Base-by-base conservation (phyloP, 495 filamentous ascomycete genomes). In the Neurospora discreta region DNA sequence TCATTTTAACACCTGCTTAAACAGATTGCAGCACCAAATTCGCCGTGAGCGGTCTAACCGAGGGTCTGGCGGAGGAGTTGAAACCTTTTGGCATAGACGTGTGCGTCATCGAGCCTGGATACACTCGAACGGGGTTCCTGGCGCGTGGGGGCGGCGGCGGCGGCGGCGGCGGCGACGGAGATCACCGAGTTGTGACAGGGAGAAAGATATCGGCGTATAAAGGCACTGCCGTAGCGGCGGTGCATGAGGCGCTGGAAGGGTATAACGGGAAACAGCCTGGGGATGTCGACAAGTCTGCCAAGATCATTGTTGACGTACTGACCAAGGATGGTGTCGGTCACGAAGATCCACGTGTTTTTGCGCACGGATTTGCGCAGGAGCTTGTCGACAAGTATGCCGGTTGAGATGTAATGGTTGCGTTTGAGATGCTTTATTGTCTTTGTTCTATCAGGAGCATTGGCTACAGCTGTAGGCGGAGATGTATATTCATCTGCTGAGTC, bases 261-360 rank as follows among this genome's bases (percentile, higher is more conserved):
- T 73, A 77, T 43, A 71, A 81, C 71, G 75, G 79, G 43, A 75
- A 78, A 7, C 83, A 87, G 77, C 78, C 74, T 0, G 84, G 85
- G 15, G 82, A 87, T 71, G 82, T 84, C 20, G 74, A 69, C 1
- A 86, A 85, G 78, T 82, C 79, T 40, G 84, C 81, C 1, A 73
- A 71, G 60, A 77, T 81, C 39, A 83, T 86, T 41, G 81, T 86
- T 13, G 84, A 86, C 44, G 82, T 83, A 52, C 65, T 86, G 68
- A 82, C 80, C 3, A 75, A 75, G 39, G 75, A 76, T n/a, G 83
- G 85, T 95, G 80, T 98, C 94, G 40, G 90, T 90, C 26, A 92
- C 94, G 76, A 96, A 97, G 46, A 97, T 94, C 93, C 93, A 97
- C 39, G 90, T 94, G 75, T 91, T 92, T 73, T 90, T 92, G 75